Percentiles rank a stretch among this genome's conserved stretches.
Conservation (phyloP, 2,329 filamentous ascomycete genomes). For the Macroventuria anomochaeta region DNA sequence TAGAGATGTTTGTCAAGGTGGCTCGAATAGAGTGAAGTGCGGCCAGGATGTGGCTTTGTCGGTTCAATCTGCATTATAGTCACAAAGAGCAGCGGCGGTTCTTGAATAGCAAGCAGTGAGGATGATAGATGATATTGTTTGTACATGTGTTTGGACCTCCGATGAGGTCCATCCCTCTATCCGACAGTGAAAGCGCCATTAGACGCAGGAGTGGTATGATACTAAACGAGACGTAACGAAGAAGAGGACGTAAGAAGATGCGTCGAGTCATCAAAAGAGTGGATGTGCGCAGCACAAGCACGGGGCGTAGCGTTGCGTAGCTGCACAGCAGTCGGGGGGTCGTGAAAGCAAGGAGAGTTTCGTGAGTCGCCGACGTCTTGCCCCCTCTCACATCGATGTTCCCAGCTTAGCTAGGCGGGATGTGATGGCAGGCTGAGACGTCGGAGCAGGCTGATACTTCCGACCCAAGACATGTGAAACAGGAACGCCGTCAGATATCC, state of each 20-base stretch:
- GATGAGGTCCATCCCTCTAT: neutral
- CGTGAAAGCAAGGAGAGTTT: neutral
- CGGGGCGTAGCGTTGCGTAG: neutral
- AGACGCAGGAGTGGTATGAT: neutral
- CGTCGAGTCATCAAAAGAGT: constrained; percentile 6
- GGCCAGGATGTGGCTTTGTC: no score
- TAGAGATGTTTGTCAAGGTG: neutral
- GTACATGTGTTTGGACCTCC: neutral
- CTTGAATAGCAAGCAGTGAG: neutral
- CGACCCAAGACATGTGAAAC: constrained; percentile 8
- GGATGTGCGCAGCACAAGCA: constrained; percentile 12
- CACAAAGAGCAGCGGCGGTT: no score
- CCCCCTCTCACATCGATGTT: no score
- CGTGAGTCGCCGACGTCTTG: neutral
- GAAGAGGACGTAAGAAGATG: neutral
- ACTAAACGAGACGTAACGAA: neutral
- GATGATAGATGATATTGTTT: neutral
- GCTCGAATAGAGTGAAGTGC: neutral
- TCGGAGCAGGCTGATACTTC: neutral
- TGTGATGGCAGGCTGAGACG: neutral
- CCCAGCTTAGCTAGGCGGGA: no score
- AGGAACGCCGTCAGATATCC: constrained; percentile 7
- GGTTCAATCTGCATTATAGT: no score
- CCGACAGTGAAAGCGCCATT: neutral
- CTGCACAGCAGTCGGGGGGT: constrained; percentile 3